phyloP scores from a whole-genome alignment of 805 yeast species.

The Lipomyces sp. region DNA sequence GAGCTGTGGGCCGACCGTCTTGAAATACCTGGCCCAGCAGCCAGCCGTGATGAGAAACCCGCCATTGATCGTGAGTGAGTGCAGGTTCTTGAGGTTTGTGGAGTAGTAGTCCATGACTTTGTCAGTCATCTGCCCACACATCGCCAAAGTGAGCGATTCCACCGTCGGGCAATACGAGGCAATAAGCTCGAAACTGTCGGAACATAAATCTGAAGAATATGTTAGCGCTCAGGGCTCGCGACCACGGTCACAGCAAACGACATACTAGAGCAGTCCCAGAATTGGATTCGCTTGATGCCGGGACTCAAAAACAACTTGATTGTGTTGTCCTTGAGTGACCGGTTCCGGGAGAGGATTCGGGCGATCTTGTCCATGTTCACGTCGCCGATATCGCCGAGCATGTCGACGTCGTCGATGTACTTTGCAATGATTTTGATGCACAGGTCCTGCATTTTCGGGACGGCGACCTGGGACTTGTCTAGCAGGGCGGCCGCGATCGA shows the following conservation, averaged over 20 bases:
- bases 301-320: conserved; percentile 69
- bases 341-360: conserved; percentile 72
- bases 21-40: conserved; percentile 76
- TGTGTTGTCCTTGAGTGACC: conserved; percentile 73
- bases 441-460: conserved; percentile 76
- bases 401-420: conserved; percentile 71
- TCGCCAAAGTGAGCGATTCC: conserved; percentile 61
- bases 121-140: conserved; percentile 92
- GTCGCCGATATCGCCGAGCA: conserved; percentile 81
- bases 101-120: conserved; percentile 65
- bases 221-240: neutral
- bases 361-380: conserved; percentile 68
- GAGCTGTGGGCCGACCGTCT: conserved; percentile 52
- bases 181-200: conserved; percentile 61
- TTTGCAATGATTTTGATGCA: conserved; percentile 67
- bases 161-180: conserved; percentile 78
- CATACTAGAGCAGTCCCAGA: conserved; percentile 89
- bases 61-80: conserved; percentile 70
- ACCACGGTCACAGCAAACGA: neutral
- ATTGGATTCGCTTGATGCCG: conserved; percentile 53
- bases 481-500: conserved; percentile 79
- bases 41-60: conserved; percentile 77
- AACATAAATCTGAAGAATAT: conserved; percentile 42
- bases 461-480: conserved; percentile 58
- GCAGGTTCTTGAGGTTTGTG: conserved; percentile 54